phyloP scores from a whole-genome alignment of 345 rosid species.

The Linum trigynum region DNA sequence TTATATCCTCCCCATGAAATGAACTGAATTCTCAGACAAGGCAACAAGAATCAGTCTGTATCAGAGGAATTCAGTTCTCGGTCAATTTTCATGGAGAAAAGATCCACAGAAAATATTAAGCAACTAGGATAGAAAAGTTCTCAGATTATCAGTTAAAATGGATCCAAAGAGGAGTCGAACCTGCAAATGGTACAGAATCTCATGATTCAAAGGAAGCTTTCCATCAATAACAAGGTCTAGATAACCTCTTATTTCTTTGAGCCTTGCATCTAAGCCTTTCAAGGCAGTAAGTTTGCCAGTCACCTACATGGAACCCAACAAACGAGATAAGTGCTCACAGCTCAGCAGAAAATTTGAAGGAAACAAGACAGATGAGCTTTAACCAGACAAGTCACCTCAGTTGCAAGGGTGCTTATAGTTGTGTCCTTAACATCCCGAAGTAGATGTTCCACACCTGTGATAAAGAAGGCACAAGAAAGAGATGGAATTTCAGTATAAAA shows the following conservation, averaged over 20 bases:
- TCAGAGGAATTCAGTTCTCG: no score
- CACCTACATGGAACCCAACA: conserved; percentile 30
- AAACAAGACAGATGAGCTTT: not conserved
- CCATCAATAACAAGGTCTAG: conserved; percentile 71
- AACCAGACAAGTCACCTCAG: conserved; percentile 40
- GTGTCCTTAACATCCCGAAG: conserved; percentile 85
- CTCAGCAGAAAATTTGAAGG: not conserved
- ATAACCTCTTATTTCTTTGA: conserved; percentile 50
- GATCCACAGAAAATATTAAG: not conserved
- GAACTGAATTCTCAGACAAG: no score
- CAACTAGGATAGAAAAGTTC: not conserved
- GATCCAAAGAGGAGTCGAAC: conserved; percentile 17
- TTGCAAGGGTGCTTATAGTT: conserved; percentile 75
- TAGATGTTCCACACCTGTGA: conserved; percentile 67
- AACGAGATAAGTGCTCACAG: not conserved
- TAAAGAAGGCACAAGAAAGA: conserved; percentile 5
- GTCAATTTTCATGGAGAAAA: not conserved
- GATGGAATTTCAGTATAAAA: conserved; percentile 5
- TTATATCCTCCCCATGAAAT: not conserved
- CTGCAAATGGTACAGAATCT: conserved; percentile 75
- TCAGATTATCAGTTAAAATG: not conserved
- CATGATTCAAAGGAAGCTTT: conserved; percentile 68
- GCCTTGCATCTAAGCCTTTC: conserved; percentile 75
- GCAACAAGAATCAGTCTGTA: no score
- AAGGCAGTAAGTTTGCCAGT: conserved; percentile 65